Base-by-base conservation (phyloP, 495 filamentous ascomycete species). In the Penicillium odoratum region DNA sequence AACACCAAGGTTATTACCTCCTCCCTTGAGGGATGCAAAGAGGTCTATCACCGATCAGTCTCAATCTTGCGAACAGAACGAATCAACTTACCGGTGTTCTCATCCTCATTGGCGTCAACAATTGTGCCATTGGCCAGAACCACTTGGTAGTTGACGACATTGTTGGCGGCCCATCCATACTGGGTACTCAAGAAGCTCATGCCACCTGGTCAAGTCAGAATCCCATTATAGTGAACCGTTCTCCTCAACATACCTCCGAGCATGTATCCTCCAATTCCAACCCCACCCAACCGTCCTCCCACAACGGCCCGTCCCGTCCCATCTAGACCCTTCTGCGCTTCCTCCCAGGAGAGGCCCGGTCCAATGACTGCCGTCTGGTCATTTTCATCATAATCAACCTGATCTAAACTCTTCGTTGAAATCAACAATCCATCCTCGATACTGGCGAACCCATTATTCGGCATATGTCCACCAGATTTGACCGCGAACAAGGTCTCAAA, bases 1-100 rank as follows among this genome's bases (percentile, higher is more conserved):
- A 56, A 89, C 76, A 11, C 83, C 85, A 53, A 87, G 83, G 68
- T 86, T 88, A 58, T 78, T 82, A 7, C 74, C 71, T 33, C 82
- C 81, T 38, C 84, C 85, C 51, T 83, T 83, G 5, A 88, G 68
- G 3, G 81, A 80, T 25, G 66, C 65, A 58, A 78, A 86, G 8
- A 88, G 81, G 42, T 87, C 83, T 74, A 26, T n/a, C 43, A 3
- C 16, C 9, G 5, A 9, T 58, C 18, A 33, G 21, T 50, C 36
- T 52, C 57, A 7, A 28, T 74, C 65, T n/a, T 15, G 15, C 6
- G 38, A 40, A 40, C 0, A 0, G 4, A 16, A 5, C 5, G 13
- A 40, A 40, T 40, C 4, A 31, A 36, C 63, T 30, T 50, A 77
- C 72, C 71, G 21, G 71, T 66, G 43, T 81, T 74, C 33, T 69